Evolutionary conservation across 345 rosid species (phyloP), one percentile per base, ranked within the genome.

Genomic region (Boechera divaricarpa): DNA sequence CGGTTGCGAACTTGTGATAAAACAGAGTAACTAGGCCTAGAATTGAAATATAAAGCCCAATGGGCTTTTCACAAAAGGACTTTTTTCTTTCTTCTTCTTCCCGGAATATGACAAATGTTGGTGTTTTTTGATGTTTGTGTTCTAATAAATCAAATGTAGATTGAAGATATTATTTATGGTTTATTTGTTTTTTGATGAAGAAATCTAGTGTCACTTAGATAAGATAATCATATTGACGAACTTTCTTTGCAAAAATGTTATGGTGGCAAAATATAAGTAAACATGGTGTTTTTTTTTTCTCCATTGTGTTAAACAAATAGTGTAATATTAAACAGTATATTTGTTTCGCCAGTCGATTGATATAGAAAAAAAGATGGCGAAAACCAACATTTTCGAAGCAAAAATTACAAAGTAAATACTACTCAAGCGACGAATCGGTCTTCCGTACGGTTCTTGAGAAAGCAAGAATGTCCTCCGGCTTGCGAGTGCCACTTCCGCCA

Each of bases 401-500:
- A 28, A 28, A 21, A 21, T 5, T 21, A 21, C 24, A 21, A 21
- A 21, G 24, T 21, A 21, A 21, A 21, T 21, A 21, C 56, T 77
- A 77, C 18, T 77, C 73, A 49, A 77, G 81, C 3, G 81, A 64
- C 1, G 81, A 77, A 57, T 77, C 81, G 7, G 32, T 71, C 68
- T 77, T 77, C 56, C 63, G 76, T 57, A 72, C 77, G 56, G 77
- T 70, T 77, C 77, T 77, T 48, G 81, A 77, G 57, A 65, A 77
- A 49, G 63, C 81, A 39, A 77, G 77, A 57, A 77, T 58, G 47
- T 77, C 77, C 12, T 77, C 81, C 32, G 73, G 81, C 48, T 72
- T 64, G 10, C 54, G 48, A 71, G 21, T 60, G 26, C 51, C 54
- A 39, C 13, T 31, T 7, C 39, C 74, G 18, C 18, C 41, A 10